phyloP scores from a whole-genome alignment of 441 rosid species.

The Breynia disticha region DNA sequence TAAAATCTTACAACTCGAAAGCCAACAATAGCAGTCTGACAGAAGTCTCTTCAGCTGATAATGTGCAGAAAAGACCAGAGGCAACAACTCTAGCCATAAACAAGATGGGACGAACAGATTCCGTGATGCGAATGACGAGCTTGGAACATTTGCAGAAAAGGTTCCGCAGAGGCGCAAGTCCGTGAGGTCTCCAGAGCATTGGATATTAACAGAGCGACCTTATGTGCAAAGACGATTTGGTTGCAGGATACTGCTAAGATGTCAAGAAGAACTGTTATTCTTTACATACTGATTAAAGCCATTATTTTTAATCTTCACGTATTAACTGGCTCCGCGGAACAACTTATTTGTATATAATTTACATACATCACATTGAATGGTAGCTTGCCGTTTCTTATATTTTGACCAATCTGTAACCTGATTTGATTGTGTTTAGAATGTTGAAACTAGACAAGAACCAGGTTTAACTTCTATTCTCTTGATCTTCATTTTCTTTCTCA shows the following conservation, averaged over 20 bases:
- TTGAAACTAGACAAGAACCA: slow-evolving; percentile 23
- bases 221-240: too few species aligned
- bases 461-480: slow-evolving; percentile 22
- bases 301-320: too few species aligned
- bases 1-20: slow-evolving; percentile 23
- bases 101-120: slow-evolving; percentile 57
- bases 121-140: slow-evolving; percentile 79
- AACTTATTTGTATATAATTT: too few species aligned
- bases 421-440: neutral
- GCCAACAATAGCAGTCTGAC: slow-evolving; percentile 31
- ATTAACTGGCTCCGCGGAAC: too few species aligned
- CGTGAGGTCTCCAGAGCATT: slow-evolving; percentile 19
- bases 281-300: too few species aligned
- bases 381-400: too few species aligned
- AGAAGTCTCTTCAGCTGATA: slow-evolving; percentile 40
- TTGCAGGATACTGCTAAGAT: too few species aligned
- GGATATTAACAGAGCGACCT: slow-evolving; percentile 21
- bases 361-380: too few species aligned
- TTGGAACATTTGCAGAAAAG: slow-evolving; percentile 88
- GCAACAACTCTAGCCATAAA: slow-evolving; percentile 19
- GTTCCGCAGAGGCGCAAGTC: slow-evolving; percentile 33
- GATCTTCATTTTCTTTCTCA: slow-evolving; percentile 31
- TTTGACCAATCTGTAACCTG: too few species aligned
- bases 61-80: slow-evolving; percentile 20
- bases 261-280: too few species aligned